These are phyloP conservation scores for Zoysia japonica DNA, from an alignment of 176 grass and related monocot genomes.

Conservation along the genomic window DNA sequence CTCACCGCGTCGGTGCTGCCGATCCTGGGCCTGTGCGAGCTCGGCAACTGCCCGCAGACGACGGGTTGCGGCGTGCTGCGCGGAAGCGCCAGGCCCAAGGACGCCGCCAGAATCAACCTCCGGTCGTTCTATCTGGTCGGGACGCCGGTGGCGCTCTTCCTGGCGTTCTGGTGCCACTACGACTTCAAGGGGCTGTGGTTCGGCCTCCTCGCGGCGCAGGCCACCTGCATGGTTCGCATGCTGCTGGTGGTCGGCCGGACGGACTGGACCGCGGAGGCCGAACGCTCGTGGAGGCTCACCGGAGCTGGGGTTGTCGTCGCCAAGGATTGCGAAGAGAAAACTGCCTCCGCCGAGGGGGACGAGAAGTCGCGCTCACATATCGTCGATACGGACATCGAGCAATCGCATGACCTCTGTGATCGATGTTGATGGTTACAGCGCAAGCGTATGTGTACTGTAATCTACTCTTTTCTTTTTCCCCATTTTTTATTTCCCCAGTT, in stretches of 20 bases:
- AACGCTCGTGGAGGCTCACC: slow-evolving; percentile 62
- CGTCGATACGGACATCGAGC: neutral
- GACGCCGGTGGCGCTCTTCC: slow-evolving; percentile 69
- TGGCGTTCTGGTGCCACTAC: slow-evolving; percentile 57
- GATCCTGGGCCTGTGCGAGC: slow-evolving; percentile 72
- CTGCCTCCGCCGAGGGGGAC: slow-evolving; percentile 20
- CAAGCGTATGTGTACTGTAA: slow-evolving; percentile 16
- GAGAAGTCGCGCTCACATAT: neutral
- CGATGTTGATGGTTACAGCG: slow-evolving; percentile 46
- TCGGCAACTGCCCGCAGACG: slow-evolving; percentile 91
- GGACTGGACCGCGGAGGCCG: slow-evolving; percentile 65
- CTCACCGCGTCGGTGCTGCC: slow-evolving; percentile 77
- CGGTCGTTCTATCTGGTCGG: slow-evolving; percentile 79
- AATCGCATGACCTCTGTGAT: neutral
- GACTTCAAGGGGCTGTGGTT: slow-evolving; percentile 85
- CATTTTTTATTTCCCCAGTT: neutral
- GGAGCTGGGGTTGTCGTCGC: slow-evolving; percentile 3
- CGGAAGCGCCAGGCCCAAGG: slow-evolving; percentile 79
- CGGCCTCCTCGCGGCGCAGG: slow-evolving; percentile 75
- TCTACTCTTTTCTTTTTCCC: neutral
- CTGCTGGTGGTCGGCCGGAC: slow-evolving; percentile 52
- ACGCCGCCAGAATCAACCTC: slow-evolving; percentile 78
- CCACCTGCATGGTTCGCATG: slow-evolving; percentile 77
- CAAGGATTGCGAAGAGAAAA: slow-evolving; percentile 4
- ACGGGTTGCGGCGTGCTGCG: slow-evolving; percentile 81